Conservation (phyloP, 2,329 filamentous ascomycete species). For the Apiospora pterosperma region DNA sequence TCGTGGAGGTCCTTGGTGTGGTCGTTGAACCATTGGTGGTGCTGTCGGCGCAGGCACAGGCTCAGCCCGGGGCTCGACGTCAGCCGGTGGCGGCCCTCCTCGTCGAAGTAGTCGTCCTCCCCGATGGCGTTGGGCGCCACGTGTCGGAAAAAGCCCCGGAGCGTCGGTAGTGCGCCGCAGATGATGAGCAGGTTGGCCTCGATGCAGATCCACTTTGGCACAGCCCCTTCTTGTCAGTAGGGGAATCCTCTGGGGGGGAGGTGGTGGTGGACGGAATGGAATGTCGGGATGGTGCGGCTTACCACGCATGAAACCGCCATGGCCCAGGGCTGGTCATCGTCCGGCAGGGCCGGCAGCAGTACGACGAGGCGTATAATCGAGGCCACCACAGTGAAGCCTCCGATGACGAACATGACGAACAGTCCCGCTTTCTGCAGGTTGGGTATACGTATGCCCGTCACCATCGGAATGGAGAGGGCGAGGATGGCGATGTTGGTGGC, state of each 20-base stretch:
- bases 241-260: no score
- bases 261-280: not conserved
- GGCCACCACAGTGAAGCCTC: conserved; percentile 24
- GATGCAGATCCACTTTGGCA: conserved; percentile 15
- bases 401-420: conserved; percentile 34
- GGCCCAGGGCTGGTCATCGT: not conserved
- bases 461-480: conserved; percentile 34
- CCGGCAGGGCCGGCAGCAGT: not conserved
- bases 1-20: not conserved
- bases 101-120: not conserved
- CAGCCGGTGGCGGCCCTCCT: not conserved
- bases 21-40: not conserved
- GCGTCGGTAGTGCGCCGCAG: conserved; percentile 23
- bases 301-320: not conserved
- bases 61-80: not conserved
- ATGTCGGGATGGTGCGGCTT: not conserved
- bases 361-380: conserved; percentile 2
- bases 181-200: conserved; percentile 27
- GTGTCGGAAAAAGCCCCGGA: conserved; percentile 22
- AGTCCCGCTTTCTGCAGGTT: conserved; percentile 36
- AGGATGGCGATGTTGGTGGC: conserved; percentile 37
- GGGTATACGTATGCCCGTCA: conserved; percentile 34
- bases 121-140: conserved; percentile 15
- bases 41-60: not conserved
- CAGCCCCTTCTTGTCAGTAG: not conserved